Evolutionary conservation across 352 stramenopile genomes (phyloP).

Genomic region (Phytophthora podocarpi): DNA sequence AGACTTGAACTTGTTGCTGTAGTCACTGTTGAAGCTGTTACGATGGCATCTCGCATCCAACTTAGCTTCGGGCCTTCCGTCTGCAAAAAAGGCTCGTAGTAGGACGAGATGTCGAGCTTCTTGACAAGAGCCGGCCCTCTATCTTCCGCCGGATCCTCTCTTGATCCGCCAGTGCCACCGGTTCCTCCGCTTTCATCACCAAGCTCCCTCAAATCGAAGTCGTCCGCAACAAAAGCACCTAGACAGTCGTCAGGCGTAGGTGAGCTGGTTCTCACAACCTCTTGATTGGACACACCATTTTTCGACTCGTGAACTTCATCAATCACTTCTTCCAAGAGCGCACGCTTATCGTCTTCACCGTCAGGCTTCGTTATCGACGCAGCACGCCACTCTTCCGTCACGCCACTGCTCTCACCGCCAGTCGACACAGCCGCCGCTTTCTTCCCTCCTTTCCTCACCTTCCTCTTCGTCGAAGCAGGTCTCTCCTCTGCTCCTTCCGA

Average conservation of each 20-base stretch:
- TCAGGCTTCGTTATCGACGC: background rate
- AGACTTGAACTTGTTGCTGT: background rate
- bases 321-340: background rate
- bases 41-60: conserved; percentile 20
- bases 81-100: conserved; percentile 32
- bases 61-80: conserved; percentile 25
- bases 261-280: conserved; percentile 8
- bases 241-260: conserved; percentile 3
- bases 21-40: background rate
- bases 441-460: conserved; percentile 18
- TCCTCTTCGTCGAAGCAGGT: conserved; percentile 31
- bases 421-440: background rate
- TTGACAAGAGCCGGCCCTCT: conserved; percentile 6
- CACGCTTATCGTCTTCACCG: background rate
- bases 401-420: background rate
- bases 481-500: conserved; percentile 31
- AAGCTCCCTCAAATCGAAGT: background rate
- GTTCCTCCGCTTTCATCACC: background rate
- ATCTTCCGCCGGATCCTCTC: background rate
- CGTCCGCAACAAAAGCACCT: background rate
- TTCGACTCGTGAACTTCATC: background rate
- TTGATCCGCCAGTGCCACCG: background rate
- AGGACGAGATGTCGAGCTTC: conserved; percentile 13
- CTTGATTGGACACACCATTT: conserved; percentile 12
- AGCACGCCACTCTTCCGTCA: background rate